These are phyloP conservation scores for Yamagishiella unicocca DNA, from an alignment of 139 green algal species.

Conservation along the genomic window DNA sequence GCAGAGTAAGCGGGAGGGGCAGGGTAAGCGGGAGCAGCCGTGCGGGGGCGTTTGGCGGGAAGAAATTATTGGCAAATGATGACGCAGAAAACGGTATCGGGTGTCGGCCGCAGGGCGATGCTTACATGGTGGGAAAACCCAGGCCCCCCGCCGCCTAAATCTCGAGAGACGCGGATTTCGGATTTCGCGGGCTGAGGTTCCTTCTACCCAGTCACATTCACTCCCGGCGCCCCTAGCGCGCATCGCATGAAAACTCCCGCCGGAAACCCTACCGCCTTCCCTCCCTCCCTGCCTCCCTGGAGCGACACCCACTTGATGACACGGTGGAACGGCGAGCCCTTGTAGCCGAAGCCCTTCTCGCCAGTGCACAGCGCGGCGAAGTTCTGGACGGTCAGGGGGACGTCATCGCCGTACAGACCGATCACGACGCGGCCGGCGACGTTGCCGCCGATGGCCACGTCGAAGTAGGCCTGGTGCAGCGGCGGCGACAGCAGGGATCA, in stretches of 20 bases:
- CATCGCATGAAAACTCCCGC: no score
- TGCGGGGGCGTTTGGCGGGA: no score
- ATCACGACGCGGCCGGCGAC: constrained; percentile 78
- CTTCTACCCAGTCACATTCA: no score
- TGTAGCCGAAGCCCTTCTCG: constrained; percentile 74
- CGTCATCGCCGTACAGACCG: constrained; percentile 75
- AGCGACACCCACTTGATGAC: constrained; percentile 36
- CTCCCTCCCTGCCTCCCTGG: background rate
- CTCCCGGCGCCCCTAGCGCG: no score
- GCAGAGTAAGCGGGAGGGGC: no score
- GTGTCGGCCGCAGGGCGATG: no score
- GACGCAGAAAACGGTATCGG: background rate
- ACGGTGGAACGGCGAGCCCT: constrained; percentile 62
- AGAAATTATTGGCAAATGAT: no score
- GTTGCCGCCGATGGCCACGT: constrained; percentile 73
- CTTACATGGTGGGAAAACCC: no score
- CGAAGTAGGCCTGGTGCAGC: constrained; percentile 76
- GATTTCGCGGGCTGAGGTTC: no score
- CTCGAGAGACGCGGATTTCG: no score
- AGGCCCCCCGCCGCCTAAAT: no score
- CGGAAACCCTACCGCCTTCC: background rate
- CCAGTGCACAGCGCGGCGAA: constrained; percentile 60
- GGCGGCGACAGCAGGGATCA: no score
- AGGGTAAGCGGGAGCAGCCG: background rate
- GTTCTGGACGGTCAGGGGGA: constrained; percentile 56